Conservation (phyloP, 176 grass and related monocot species). For the Typha latifolia region DNA sequence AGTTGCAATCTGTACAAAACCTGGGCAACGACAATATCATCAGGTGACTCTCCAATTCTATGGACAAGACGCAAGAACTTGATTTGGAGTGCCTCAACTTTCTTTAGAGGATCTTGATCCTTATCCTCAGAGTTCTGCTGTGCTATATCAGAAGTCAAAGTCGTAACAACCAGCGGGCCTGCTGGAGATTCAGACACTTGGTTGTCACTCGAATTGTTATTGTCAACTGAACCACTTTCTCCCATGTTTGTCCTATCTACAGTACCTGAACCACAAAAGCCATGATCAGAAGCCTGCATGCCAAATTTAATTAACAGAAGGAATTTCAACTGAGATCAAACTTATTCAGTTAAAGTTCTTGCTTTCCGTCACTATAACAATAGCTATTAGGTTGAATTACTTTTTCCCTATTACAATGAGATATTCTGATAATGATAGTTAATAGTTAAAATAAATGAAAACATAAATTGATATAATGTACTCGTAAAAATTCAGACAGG, state of each 20-base stretch:
- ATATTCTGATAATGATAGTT: not conserved
- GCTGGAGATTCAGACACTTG: slow-evolving; percentile 15
- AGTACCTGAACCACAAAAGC: slow-evolving; percentile 24
- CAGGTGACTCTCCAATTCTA: slow-evolving; percentile 47
- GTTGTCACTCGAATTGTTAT: slow-evolving; percentile 12
- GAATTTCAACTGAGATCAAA: not conserved
- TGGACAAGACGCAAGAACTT: slow-evolving; percentile 54
- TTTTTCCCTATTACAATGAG: no score
- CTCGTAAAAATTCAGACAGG: not conserved
- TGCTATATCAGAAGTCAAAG: slow-evolving; percentile 19
- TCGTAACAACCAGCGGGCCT: slow-evolving; percentile 14
- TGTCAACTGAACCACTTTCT: slow-evolving; percentile 18
- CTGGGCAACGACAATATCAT: slow-evolving; percentile 45
- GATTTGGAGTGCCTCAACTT: slow-evolving; percentile 61
- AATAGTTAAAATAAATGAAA: not conserved
- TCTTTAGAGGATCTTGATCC: slow-evolving; percentile 35
- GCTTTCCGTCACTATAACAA: no score
- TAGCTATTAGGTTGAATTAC: no score
- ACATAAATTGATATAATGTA: not conserved
- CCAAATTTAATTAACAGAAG: not conserved
- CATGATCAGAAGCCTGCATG: not conserved
- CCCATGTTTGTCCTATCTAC: slow-evolving; percentile 5
- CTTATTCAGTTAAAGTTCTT: not conserved
- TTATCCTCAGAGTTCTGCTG: slow-evolving; percentile 21
- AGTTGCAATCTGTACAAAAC: slow-evolving; percentile 70